Evolutionary conservation across 2,329 filamentous ascomycete genomes (phyloP), one percentile per base, ranked within the genome.

Genomic region (Fusarium domesticum): DNA sequence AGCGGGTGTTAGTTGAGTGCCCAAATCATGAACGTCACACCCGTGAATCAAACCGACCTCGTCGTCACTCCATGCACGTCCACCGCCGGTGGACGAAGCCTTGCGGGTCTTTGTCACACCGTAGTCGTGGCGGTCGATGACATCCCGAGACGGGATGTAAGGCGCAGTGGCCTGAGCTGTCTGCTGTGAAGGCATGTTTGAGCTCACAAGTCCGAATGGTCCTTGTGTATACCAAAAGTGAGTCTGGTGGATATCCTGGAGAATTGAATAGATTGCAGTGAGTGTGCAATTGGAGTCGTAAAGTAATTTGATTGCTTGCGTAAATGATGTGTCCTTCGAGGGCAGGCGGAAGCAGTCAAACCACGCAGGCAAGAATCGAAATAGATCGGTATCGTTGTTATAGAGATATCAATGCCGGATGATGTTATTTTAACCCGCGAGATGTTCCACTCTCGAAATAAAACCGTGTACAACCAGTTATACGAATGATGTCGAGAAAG

Each of bases 41-140:
- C 23, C 23, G 7, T 30, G 17, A 17, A 20, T 41, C 15, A 35
- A 61, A 76, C 57, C 58, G 74, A 89, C 87, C 82, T 91, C 87
- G 67, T 90, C 87, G 65, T 91, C 87, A 52, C 86, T 90, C 87
- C 87, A 92, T 45, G 87, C 87, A 65, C 87, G 78, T 58, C 87
- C 86, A 56, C 87, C 85, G 53, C 86, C 85, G 39, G 84, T 86
- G 47, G 85, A 83, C 17, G 81, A 77, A 50, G 77, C 70, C 71
- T 86, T 88, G 50, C 84, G 78, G 63, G 76, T 80, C 70, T 87
- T 86, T 47, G 73, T 70, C 62, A 84, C 71, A 42, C 80, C 75
- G 57, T 77, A 80, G 16, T 80, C 78, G 51, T 81, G 78, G 50
- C 78, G 76, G 48, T 77, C 74, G 59, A 78, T 70, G 50, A 68